Base-by-base conservation (phyloP, 2,329 filamentous ascomycete species). In the Septoria linicola region DNA sequence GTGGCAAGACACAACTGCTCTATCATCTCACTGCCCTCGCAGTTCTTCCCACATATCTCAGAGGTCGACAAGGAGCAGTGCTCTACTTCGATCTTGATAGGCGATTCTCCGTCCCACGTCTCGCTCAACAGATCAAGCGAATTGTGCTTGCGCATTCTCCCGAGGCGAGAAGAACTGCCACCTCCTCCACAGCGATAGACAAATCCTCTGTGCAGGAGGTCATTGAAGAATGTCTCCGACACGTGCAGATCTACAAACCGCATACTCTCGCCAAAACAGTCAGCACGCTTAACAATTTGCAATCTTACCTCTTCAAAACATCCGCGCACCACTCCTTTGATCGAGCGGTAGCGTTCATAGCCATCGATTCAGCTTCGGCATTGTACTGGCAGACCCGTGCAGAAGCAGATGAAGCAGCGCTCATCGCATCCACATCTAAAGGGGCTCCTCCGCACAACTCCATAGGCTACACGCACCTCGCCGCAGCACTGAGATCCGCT, bases 171-270 rank as follows among this genome's bases (percentile, higher is more conserved):
- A 42, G 30, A n/a, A n/a, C n/a, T n/a, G n/a, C n/a, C n/a, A n/a
- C n/a, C 25, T 37, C 30, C 35, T 35, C 1, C n/a, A n/a, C n/a
- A n/a, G n/a, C n/a, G n/a, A n/a, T 25, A 44, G 23, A 30, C 34
- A 10, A 14, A 34, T 8, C 36, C 4, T 19, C 16, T 13, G 32
- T 53, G 2, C 41, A 57, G 8, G 45, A 55, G 8, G 55, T 73
- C 1, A 51, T 80, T 11, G 53, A 58, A n/a, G 58, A 58, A 17
- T 67, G 72, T 3, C 68, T 85, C 0, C 61, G 68, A 21, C 81
- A 85, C 59, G 65, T 85, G 31, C 81, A 84, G 63, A 70, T 85
- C 54, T 79, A 83, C 67, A 75, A 70, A 2, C 80, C 80, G 0
- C 72, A 77, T 37, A 78, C 77, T 1, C 78, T 78, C 19, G 40